A percentile compares a stretch with the other conserved stretches of the same genome.
Evolutionary conservation across 208 protist genomes (phyloP).

Genomic region (Trypanosoma platydactyli): DNA sequence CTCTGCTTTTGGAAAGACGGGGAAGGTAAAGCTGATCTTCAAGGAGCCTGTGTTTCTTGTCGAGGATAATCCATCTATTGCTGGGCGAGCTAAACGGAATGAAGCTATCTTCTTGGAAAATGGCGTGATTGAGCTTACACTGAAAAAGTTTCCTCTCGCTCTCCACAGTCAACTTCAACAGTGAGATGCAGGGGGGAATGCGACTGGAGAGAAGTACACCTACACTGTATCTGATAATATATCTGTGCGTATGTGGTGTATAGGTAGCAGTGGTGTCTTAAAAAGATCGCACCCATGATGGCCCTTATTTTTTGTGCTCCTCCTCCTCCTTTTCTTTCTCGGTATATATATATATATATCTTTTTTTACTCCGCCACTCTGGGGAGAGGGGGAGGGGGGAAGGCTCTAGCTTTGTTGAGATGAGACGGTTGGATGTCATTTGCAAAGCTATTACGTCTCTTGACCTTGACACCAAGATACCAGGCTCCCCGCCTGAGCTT

Average conservation of each 20-base stretch:
- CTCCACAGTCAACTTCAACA: constrained; percentile 54
- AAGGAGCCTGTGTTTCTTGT: constrained; percentile 45
- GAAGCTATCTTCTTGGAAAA: constrained; percentile 4
- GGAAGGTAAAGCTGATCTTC: constrained; percentile 78
- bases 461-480: constrained; percentile 16
- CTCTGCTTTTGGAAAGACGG: constrained; percentile 79
- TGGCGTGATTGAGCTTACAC: constrained; percentile 44
- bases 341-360: no score
- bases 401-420: constrained; percentile 5
- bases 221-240: no score
- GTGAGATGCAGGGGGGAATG: constrained; percentile 26
- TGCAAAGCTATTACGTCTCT: constrained; percentile 37
- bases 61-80: not conserved
- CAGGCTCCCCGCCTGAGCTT: constrained; percentile 31
- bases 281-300: no score
- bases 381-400: no score
- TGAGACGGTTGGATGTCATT: constrained; percentile 65
- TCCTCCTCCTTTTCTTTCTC: constrained; percentile 8
- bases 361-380: not conserved
- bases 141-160: constrained; percentile 75
- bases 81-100: constrained; percentile 29
- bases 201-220: not conserved
- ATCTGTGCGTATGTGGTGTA: no score
- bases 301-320: no score
- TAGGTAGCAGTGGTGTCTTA: no score